Evolutionary conservation across 192 early-diverging fungal species (phyloP).

Genomic region (Coemansia sp.): DNA sequence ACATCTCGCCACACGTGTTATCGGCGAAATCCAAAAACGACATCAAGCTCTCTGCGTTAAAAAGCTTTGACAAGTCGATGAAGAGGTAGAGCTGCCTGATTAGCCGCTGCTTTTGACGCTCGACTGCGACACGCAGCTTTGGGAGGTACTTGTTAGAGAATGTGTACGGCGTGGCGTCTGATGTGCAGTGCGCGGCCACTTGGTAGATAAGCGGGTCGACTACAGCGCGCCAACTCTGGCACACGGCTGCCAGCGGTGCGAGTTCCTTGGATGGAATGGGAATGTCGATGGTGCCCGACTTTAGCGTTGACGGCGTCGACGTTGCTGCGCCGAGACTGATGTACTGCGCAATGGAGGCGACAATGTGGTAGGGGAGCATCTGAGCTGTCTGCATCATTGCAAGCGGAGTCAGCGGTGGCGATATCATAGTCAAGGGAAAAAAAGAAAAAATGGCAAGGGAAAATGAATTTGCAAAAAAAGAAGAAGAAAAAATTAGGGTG

Average conservation of each 20-base stretch:
- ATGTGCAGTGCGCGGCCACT: not conserved
- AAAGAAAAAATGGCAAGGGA: not conserved
- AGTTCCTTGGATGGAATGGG: slow-evolving; percentile 1
- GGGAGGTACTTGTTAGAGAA: not conserved
- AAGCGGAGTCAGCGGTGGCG: slow-evolving; percentile 2
- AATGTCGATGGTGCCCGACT: not conserved
- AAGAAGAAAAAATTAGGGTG: not conserved
- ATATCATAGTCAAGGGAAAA: not conserved
- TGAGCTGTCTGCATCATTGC: slow-evolving; percentile 6
- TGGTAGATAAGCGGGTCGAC: slow-evolving; percentile 25
- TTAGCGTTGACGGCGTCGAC: not conserved
- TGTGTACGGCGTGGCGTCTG: not conserved
- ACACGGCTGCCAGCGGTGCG: slow-evolving; percentile 9
- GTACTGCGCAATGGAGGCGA: slow-evolving; percentile 3
- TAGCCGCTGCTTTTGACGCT: slow-evolving; percentile 7
- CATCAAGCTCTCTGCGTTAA: not conserved
- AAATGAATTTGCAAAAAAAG: not conserved
- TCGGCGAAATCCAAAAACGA: not conserved
- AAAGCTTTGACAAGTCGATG: slow-evolving; percentile 3
- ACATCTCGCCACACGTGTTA: not conserved
- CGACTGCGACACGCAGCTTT: not conserved
- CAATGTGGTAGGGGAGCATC: not conserved
- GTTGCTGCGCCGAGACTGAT: not conserved
- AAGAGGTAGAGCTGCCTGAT: slow-evolving; percentile 17
- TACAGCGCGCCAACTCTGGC: slow-evolving; percentile 17